Base-by-base conservation (phyloP, 2,329 filamentous ascomycete genomes). In the Sarocladium oryzae region DNA sequence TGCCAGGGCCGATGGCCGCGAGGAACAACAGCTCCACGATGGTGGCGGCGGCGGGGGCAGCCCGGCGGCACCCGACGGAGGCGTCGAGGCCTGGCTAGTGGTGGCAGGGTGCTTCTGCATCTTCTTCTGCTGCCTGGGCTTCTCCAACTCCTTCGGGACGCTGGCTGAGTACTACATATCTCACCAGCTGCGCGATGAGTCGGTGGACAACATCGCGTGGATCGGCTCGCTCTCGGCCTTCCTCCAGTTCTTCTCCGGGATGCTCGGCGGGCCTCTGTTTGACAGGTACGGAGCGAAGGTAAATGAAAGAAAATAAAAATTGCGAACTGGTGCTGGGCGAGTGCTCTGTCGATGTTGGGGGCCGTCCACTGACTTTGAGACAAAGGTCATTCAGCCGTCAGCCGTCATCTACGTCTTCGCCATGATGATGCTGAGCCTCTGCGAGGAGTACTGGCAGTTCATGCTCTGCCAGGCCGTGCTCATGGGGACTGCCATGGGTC, bases 401-500 rank as follows among this genome's bases (percentile, higher is more conserved):
- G 60, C 63, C 7, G 49, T 70, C 6, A 32, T 63, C 5, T 63
- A 69, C 52, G 51, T 74, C 23, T 55, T 73, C 38, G 61, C 65
- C 18, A 60, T 75, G 41, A 71, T 73, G 65, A 70, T 76, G 66
- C 60, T 63, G 2, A 71, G 67, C 49, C 57, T 69, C 9, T 76
- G 73, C 56, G 66, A 59, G 3, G 51, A 66, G 26, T 79, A 78
- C 55, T 79, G 69, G 63, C 75, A 79, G 5, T 67, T 78, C 56
- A 72, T 79, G 64, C 71, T 79, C 7, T 66, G 67, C 0, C 76
- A 79, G 51, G 75, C 71, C 2, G 56, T 78, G 1, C 57, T 77
- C 2, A 61, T 69, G 33, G 75, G 75, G 1, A 43, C 64, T 0
- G 56, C 61, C 2, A 70, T 67, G 55, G 70, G 69, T 0, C 60